These are phyloP conservation scores for Anastatica hierochuntica DNA, from an alignment of 345 rosid genomes.

Conservation along the genomic window DNA sequence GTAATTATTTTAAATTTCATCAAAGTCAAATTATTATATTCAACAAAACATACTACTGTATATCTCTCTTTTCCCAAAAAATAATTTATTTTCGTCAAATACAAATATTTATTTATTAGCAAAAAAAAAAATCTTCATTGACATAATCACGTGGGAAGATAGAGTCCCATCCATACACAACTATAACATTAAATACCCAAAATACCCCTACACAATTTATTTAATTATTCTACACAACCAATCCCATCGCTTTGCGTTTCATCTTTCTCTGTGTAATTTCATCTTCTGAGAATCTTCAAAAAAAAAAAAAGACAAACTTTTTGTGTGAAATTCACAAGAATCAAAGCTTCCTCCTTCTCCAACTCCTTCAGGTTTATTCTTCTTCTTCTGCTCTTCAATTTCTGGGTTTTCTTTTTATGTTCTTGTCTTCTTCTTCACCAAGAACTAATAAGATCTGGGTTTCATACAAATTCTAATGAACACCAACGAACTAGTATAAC, in stretches of 20 bases:
- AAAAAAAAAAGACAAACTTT: not conserved
- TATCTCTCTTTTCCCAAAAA: too few species aligned
- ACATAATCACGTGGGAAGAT: not conserved
- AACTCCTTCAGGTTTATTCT: conserved; percentile 9
- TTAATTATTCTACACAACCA: conserved; percentile 2
- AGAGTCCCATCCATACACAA: not conserved
- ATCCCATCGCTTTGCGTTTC: conserved; percentile 12
- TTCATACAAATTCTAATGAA: conserved; percentile 1
- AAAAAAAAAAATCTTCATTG: too few species aligned
- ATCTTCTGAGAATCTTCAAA: conserved; percentile 12
- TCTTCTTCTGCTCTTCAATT: conserved; percentile 8
- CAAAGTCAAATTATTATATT: too few species aligned
- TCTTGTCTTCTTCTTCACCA: not conserved
- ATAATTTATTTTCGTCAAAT: too few species aligned
- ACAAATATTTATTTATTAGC: too few species aligned
- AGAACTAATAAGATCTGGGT: conserved; percentile 13
- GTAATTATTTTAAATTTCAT: too few species aligned
- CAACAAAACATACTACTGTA: too few species aligned
- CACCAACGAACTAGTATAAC: not conserved
- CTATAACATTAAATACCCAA: not conserved
- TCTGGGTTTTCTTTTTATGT: not conserved
- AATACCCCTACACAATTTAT: too few species aligned
- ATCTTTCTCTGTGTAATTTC: not conserved
- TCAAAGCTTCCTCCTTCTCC: not conserved
- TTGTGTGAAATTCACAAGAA: not conserved